Conservation (phyloP, 768 basidiomycete genomes). For the Scleroderma bovista region DNA sequence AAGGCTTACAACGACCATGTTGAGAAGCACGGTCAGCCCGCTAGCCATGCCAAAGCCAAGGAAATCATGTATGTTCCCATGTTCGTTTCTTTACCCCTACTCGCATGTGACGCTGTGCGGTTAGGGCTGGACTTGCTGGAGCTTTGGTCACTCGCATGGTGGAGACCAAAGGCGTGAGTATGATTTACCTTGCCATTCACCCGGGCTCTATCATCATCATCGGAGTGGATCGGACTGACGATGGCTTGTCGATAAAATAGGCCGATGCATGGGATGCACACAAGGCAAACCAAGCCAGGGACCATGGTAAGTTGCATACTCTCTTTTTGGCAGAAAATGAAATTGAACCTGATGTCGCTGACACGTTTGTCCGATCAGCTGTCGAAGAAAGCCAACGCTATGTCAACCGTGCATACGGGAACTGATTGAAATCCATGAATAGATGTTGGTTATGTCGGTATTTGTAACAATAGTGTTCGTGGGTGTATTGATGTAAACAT, state of each 20-base stretch:
- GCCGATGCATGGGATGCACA: no score
- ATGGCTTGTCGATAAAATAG: neutral
- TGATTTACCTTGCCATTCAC: neutral
- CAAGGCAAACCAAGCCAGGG: no score
- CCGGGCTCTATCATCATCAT: neutral
- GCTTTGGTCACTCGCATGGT: slow-evolving; percentile 47
- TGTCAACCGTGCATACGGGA: no score
- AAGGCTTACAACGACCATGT: slow-evolving; percentile 59
- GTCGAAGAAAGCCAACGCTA: no score
- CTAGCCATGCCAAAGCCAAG: slow-evolving; percentile 50
- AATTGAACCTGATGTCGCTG: no score
- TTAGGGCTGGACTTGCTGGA: slow-evolving; percentile 51
- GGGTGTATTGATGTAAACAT: no score
- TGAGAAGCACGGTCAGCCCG: slow-evolving; percentile 42
- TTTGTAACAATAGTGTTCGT: no score
- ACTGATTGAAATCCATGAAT: neutral
- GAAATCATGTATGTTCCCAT: slow-evolving; percentile 38
- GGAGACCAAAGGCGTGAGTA: slow-evolving; percentile 53
- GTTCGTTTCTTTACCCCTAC: neutral
- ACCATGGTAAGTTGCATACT: no score
- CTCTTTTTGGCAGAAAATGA: no score
- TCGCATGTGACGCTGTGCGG: neutral
- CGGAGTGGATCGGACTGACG: neutral
- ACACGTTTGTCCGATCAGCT: no score
- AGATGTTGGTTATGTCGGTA: slow-evolving; percentile 10